Evolutionary conservation across 768 basidiomycete genomes (phyloP).

Genomic region (Agaricus blazei): DNA sequence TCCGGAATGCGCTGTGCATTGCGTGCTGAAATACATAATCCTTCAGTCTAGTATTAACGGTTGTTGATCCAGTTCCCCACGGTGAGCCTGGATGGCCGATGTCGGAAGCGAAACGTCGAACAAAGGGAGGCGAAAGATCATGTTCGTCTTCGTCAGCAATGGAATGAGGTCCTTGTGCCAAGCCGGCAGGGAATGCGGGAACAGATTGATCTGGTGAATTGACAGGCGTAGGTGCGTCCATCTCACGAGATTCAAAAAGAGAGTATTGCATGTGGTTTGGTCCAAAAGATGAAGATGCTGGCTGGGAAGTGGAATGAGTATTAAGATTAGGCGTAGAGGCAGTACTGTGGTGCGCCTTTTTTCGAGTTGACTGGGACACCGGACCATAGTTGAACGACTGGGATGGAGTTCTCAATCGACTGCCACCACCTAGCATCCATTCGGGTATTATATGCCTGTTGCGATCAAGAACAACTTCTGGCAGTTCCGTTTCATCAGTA

Average conservation of each 20-base stretch:
- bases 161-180: constrained; percentile 18
- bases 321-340: constrained; percentile 72
- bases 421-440: constrained; percentile 66
- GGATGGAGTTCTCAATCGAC: constrained; percentile 43
- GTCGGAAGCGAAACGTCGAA: constrained; percentile 39
- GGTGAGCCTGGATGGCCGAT: constrained; percentile 35
- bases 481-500: constrained; percentile 77
- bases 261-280: constrained; percentile 38
- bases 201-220: constrained; percentile 37
- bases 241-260: constrained; percentile 29
- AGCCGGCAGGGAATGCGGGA: constrained; percentile 25
- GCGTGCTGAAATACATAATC: constrained; percentile 82
- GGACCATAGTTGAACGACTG: constrained; percentile 38
- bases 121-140: constrained; percentile 24
- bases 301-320: constrained; percentile 17
- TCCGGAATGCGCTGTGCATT: constrained; percentile 59
- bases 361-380: constrained; percentile 31
- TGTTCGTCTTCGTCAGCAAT: constrained; percentile 25
- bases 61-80: constrained; percentile 85
- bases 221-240: constrained; percentile 45
- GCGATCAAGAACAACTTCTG: constrained; percentile 88
- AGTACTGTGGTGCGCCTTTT: constrained; percentile 44
- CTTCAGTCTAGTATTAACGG: constrained; percentile 90
- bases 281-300: constrained; percentile 16
- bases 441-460: constrained; percentile 96